phyloP scores from a whole-genome alignment of 805 yeast species.

The Wickerhamiella qilinensis region DNA sequence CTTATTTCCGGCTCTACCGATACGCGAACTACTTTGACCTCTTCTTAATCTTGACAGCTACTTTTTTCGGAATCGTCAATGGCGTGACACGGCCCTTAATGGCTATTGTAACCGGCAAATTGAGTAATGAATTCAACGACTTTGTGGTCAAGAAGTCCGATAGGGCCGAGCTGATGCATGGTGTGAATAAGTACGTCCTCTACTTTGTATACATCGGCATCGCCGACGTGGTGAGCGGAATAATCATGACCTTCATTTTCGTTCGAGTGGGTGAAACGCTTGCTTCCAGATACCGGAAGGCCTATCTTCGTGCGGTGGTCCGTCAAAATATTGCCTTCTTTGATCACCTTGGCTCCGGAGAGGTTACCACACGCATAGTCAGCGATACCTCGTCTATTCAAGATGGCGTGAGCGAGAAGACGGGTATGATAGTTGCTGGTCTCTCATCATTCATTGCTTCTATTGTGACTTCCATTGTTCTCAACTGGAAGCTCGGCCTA shows the following conservation, averaged over 20 bases:
- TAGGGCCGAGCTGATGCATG: too few species aligned
- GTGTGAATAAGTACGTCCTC: too few species aligned
- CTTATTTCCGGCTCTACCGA: too few species aligned
- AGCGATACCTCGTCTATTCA: constrained; percentile 27
- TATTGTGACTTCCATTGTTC: constrained; percentile 21
- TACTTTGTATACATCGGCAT: constrained; percentile 24
- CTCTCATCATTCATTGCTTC: constrained; percentile 25
- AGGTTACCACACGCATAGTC: constrained; percentile 27
- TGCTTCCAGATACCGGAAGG: constrained; percentile 25
- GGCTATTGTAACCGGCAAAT: constrained; percentile 26
- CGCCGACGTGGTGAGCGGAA: constrained; percentile 21
- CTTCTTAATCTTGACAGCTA: too few species aligned
- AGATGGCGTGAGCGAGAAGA: constrained; percentile 28
- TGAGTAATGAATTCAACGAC: constrained; percentile 23
- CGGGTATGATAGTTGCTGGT: constrained; percentile 25
- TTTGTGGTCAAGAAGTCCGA: too few species aligned
- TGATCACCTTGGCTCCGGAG: constrained; percentile 28
- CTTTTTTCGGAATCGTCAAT: too few species aligned
- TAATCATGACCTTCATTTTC: constrained; percentile 22
- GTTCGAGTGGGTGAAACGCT: constrained; percentile 27
- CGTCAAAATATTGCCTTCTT: constrained; percentile 28
- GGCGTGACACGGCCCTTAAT: too few species aligned
- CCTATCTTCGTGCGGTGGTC: constrained; percentile 23
- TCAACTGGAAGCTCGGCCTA: constrained; percentile 18
- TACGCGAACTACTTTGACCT: too few species aligned